A percentile compares a stretch with the other conserved stretches of the same genome.
Evolutionary conservation across 345 rosid genomes (phyloP).

Genomic region (Syzygium aqueum): DNA sequence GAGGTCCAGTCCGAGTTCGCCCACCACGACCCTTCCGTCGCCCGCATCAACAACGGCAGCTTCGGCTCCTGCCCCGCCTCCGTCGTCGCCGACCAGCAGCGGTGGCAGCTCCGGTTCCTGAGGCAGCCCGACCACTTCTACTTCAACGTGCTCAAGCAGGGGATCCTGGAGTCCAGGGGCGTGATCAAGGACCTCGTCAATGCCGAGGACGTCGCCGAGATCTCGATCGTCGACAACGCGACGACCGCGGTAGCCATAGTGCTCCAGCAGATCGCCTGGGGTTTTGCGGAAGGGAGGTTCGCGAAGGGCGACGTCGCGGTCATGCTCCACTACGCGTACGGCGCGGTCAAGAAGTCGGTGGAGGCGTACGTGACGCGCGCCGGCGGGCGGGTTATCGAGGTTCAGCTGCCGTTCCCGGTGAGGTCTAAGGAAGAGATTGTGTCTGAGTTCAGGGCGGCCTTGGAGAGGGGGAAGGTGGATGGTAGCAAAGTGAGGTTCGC

Average conservation of each 20-base stretch:
- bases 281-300: constrained; percentile 57
- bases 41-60: constrained; percentile 90
- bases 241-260: constrained; percentile 91
- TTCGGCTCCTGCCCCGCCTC: constrained; percentile 79
- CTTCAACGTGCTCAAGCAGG: constrained; percentile 44
- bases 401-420: constrained; percentile 78
- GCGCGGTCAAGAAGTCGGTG: constrained; percentile 78
- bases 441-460: constrained; percentile 42
- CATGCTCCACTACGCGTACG: constrained; percentile 83
- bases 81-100: constrained; percentile 49
- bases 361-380: constrained; percentile 83
- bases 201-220: constrained; percentile 59
- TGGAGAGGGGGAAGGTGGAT: constrained; percentile 50
- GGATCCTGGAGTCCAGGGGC: constrained; percentile 45
- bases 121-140: constrained; percentile 75
- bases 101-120: constrained; percentile 59
- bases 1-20: constrained; percentile 65
- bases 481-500: constrained; percentile 77
- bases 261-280: constrained; percentile 61
- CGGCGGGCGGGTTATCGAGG: constrained; percentile 83
- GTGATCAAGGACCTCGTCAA: constrained; percentile 47
- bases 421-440: constrained; percentile 52
- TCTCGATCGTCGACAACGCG: constrained; percentile 91
- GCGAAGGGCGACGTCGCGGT: constrained; percentile 62
- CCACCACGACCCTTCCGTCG: constrained; percentile 58